These are phyloP conservation scores for Populus pruinosa DNA, from an alignment of 345 rosid genomes.

Conservation along the genomic window DNA sequence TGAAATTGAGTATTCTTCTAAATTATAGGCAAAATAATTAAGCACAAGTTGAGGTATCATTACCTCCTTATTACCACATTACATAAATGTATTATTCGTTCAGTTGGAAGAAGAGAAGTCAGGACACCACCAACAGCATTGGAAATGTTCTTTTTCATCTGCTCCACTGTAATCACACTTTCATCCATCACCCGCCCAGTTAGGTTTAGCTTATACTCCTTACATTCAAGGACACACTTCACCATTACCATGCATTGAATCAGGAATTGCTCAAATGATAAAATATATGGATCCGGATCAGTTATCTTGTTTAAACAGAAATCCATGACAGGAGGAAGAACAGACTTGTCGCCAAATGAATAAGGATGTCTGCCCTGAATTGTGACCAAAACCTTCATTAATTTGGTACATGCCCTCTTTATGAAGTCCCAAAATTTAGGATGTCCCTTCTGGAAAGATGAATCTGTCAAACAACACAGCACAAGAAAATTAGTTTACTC, in stretches of 20 bases:
- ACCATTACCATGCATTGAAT: constrained; percentile 98
- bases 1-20: background rate
- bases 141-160: constrained; percentile 81
- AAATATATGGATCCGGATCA: constrained; percentile 56
- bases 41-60: constrained; percentile 5
- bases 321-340: constrained; percentile 74
- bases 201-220: constrained; percentile 80
- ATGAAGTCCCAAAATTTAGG: constrained; percentile 69
- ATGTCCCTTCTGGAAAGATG: constrained; percentile 62
- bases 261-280: constrained; percentile 69
- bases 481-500: background rate
- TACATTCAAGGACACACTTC: constrained; percentile 83
- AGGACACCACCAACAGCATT: constrained; percentile 60
- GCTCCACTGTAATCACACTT: constrained; percentile 61
- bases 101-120: constrained; percentile 75
- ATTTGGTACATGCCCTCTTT: constrained; percentile 81
- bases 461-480: constrained; percentile 46
- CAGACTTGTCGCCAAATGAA: constrained; percentile 86
- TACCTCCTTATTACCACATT: constrained; percentile 92
- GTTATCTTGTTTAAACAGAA: constrained; percentile 87
- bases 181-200: constrained; percentile 93
- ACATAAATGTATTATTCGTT: constrained; percentile 73
- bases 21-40: background rate
- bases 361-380: constrained; percentile 91
- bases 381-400: constrained; percentile 84